Conservation (phyloP, 164 flowering plant species). For the Magnolia officinalis region DNA sequence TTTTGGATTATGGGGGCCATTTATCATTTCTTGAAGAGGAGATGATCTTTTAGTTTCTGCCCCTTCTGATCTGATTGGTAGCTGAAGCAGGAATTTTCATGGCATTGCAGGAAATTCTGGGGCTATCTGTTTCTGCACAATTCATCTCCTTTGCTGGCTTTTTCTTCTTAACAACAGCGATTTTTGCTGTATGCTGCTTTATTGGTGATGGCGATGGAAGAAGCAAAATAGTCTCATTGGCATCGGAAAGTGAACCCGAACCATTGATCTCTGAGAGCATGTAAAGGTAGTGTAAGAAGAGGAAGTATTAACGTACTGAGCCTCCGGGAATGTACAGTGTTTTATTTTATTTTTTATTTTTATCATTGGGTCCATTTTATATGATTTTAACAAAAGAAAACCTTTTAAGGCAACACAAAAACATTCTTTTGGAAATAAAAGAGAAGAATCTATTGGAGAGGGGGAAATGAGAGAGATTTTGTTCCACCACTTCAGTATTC, state of each 20-base stretch:
- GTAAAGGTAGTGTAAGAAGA: not conserved
- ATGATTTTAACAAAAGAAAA: too few species aligned
- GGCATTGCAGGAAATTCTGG: constrained; percentile 7
- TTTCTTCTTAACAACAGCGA: constrained; percentile 8
- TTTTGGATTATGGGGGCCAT: too few species aligned
- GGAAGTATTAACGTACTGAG: not conserved
- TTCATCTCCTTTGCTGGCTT: constrained; percentile 12
- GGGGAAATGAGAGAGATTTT: too few species aligned
- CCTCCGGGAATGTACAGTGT: too few species aligned
- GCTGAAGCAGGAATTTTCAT: not conserved
- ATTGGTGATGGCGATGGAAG: not conserved
- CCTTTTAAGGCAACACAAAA: too few species aligned
- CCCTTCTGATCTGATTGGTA: not conserved
- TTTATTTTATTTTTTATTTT: too few species aligned
- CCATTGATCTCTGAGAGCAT: constrained; percentile 10
- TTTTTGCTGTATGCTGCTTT: not conserved
- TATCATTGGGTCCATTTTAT: too few species aligned
- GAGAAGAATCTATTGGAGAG: too few species aligned
- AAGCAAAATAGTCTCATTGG: not conserved
- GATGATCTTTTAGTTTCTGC: not conserved
- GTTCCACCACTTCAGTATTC: too few species aligned
- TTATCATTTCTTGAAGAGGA: not conserved
- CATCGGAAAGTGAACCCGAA: constrained; percentile 5
- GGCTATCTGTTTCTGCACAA: constrained; percentile 8
- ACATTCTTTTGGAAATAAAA: too few species aligned